Evolutionary conservation across 257 asterid species (phyloP), one percentile per base, ranked within the genome.

Genomic region (Jacaranda copaia): DNA sequence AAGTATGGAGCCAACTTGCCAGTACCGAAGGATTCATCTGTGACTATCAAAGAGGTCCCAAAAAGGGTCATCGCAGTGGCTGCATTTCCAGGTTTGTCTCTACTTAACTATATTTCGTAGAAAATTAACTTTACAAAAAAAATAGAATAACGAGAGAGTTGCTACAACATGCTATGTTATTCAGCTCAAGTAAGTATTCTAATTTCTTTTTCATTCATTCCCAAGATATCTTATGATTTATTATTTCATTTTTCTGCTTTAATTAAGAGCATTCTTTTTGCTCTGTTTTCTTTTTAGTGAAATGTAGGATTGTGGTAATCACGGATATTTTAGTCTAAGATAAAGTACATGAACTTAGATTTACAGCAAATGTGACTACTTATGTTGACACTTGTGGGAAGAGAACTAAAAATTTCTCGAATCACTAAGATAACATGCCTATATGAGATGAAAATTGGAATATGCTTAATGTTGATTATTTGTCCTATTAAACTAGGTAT

Each of bases 1-100:
- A 92, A 94, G 78, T 94, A 94, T 56, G 92, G 97, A 64, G 81
- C 89, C 18, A 65, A 92, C 79, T 85, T 92, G 82, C 98, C 97
- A 32, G 81, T 83, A 76, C 98, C 98, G 7, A 89, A 86, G 82
- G 92, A 94, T 81, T 80, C 93, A 70, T 87, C 87, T 0, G 91
- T 92, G 52, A 83, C 87, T 43, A 84, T 94, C 81, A 87, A 79
- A 81, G 88, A 89, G 88, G 92, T 92, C 74, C 96, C 96, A 3
- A 77, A 84, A 62, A 92, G 87, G 85, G 71, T 83, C 36, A 79
- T 90, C 15, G 93, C 96, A 13, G 92, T 90, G 72, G 85, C 82
- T 89, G 91, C 92, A 68, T 92, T 94, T 81, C 85, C 98, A 87
- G 98, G 98, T 93, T 82, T 67, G 84, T 76, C 38, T 65, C 12